These are phyloP conservation scores for Xerocomus amazonicus DNA, from an alignment of 1,284 basidiomycete species.

Conservation along the genomic window DNA sequence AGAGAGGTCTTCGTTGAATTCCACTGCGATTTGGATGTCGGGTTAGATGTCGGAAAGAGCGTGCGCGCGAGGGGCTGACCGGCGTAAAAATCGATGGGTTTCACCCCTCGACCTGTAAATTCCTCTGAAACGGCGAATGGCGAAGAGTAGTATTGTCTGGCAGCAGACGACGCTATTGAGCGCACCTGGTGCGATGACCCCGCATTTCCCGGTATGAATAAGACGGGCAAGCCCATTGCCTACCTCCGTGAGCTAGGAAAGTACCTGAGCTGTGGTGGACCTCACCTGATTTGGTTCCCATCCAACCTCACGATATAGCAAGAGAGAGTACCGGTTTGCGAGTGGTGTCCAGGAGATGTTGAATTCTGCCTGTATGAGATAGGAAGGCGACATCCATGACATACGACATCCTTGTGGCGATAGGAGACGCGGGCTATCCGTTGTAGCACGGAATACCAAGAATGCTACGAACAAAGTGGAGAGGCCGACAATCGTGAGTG, in stretches of 20 bases:
- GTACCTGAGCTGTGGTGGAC: neutral
- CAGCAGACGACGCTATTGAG: constrained; percentile 89
- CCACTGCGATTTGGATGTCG: constrained; percentile 50
- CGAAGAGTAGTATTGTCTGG: constrained; percentile 70
- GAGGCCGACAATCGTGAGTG: constrained; percentile 17
- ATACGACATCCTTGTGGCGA: constrained; percentile 92
- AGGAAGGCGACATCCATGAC: constrained; percentile 96
- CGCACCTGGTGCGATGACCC: constrained; percentile 93
- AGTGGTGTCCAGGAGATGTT: constrained; percentile 66
- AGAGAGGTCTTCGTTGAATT: constrained; percentile 97
- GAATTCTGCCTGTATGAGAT: constrained; percentile 66
- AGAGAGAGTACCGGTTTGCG: constrained; percentile 76
- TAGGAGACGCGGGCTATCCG: constrained; percentile 41
- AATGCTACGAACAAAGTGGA: constrained; percentile 31
- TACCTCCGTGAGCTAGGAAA: constrained; percentile 11
- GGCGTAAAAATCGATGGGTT: constrained; percentile 80
- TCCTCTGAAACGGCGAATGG: constrained; percentile 50
- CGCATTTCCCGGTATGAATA: constrained; percentile 98
- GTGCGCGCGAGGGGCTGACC: constrained; percentile 41
- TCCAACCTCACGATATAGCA: constrained; percentile 88
- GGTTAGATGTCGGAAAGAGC: neutral
- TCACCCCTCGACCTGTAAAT: constrained; percentile 45
- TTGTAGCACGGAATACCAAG: constrained; percentile 39
- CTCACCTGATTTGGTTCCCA: constrained; percentile 71
- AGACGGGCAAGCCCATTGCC: constrained; percentile 64